Conservation (phyloP, 371 early-diverging fungal species). For the Rhizopus sp. region DNA sequence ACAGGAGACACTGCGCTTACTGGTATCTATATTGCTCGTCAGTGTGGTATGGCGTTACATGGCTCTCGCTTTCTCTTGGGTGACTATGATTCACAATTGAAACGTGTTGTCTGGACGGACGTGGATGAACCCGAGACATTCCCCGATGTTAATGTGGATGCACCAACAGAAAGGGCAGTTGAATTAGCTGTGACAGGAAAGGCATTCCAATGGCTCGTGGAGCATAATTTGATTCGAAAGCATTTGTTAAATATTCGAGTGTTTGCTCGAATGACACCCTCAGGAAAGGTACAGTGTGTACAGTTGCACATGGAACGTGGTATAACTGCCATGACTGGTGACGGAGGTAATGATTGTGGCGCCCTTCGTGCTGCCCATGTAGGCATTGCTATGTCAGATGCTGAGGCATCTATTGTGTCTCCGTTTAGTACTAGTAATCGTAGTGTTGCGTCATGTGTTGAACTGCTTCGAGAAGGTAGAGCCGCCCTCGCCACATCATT, state of each 20-base stretch:
- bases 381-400: slow-evolving; percentile 88
- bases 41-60: slow-evolving; percentile 68
- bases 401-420: slow-evolving; percentile 87
- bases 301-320: slow-evolving; percentile 74
- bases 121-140: slow-evolving; percentile 48
- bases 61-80: slow-evolving; percentile 48
- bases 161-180: slow-evolving; percentile 3
- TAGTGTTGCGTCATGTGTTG: slow-evolving; percentile 70
- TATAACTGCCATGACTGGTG: slow-evolving; percentile 91
- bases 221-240: slow-evolving; percentile 47
- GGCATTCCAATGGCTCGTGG: slow-evolving; percentile 60
- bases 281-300: slow-evolving; percentile 72
- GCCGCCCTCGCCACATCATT: slow-evolving; percentile 77
- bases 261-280: slow-evolving; percentile 81
- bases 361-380: slow-evolving; percentile 91
- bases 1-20: slow-evolving; percentile 94
- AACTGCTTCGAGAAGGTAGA: slow-evolving; percentile 74
- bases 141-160: slow-evolving; percentile 35
- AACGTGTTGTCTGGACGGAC: slow-evolving; percentile 54
- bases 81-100: slow-evolving; percentile 38
- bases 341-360: slow-evolving; percentile 96
- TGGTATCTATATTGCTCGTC: slow-evolving; percentile 82
- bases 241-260: slow-evolving; percentile 62
- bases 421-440: slow-evolving; percentile 76
- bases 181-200: slow-evolving; percentile 77